Percentiles rank a stretch among this genome's conserved stretches.
phyloP scores from a whole-genome alignment of 2,329 filamentous ascomycete genomes.

The Apiospora sp. region DNA sequence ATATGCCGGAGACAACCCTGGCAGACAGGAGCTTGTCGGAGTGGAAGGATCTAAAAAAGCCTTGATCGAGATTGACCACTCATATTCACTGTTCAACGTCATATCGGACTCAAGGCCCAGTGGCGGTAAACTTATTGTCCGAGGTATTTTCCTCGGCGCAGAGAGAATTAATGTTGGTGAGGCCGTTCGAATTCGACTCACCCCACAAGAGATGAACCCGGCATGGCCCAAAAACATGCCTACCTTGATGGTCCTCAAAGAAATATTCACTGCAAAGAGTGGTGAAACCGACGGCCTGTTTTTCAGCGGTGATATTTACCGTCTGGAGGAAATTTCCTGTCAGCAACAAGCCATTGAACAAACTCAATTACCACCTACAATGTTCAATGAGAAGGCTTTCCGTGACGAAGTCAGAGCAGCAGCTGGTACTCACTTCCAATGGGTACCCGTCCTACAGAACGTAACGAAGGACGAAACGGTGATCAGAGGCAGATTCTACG shows the following conservation, averaged over 20 bases:
- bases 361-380: constrained; percentile 33
- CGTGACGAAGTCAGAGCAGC: constrained; percentile 36
- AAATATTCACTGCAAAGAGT: constrained; percentile 41
- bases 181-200: constrained; percentile 55
- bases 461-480: constrained; percentile 48
- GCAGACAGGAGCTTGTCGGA: constrained; percentile 51
- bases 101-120: constrained; percentile 40
- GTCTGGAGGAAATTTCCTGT: constrained; percentile 33
- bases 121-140: constrained; percentile 48
- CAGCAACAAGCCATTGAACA: constrained; percentile 28
- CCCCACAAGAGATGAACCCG: constrained; percentile 47
- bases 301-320: constrained; percentile 41
- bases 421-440: constrained; percentile 40
- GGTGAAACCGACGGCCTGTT: constrained; percentile 32
- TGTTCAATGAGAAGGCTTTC: constrained; percentile 42
- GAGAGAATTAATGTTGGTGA: constrained; percentile 58
- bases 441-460: constrained; percentile 38
- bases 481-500: constrained; percentile 66
- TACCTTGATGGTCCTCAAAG: constrained; percentile 47
- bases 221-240: constrained; percentile 41
- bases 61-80: constrained; percentile 56
- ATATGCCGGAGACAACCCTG: constrained; percentile 45
- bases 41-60: constrained; percentile 62
- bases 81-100: constrained; percentile 57
- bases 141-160: constrained; percentile 59